Evolutionary conservation across 1,284 basidiomycete genomes (phyloP).

Genomic region (Tilletia indica): DNA sequence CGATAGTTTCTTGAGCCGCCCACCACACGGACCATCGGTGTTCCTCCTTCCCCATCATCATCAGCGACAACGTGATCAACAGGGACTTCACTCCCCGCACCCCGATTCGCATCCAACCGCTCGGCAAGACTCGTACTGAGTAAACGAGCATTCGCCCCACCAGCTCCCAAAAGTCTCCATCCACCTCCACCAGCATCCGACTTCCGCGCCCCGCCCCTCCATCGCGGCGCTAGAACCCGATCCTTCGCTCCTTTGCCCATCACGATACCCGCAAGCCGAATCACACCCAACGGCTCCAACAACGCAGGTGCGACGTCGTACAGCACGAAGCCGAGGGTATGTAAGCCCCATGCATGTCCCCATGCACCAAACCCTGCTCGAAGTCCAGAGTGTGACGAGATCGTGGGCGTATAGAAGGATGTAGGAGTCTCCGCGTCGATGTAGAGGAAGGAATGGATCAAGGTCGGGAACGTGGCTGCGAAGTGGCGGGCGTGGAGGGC

Average conservation of each 20-base stretch:
- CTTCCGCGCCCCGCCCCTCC: constrained; percentile 27
- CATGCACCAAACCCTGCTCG: constrained; percentile 34
- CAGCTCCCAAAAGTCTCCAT: constrained; percentile 32
- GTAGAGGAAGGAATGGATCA: constrained; percentile 40
- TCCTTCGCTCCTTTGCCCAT: constrained; percentile 30
- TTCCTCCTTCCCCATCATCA: neutral
- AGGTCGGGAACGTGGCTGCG: constrained; percentile 35
- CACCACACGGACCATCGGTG: neutral
- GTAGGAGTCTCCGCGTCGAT: constrained; percentile 40
- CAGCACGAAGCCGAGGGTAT: constrained; percentile 28
- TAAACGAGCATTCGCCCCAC: constrained; percentile 30
- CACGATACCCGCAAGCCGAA: constrained; percentile 32
- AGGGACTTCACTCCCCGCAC: constrained; percentile 22
- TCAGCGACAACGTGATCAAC: neutral
- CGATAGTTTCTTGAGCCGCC: constrained; percentile 2
- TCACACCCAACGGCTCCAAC: constrained; percentile 31
- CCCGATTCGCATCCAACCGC: constrained; percentile 37
- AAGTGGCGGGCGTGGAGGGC: constrained; percentile 39
- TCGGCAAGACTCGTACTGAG: constrained; percentile 36
- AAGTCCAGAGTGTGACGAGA: constrained; percentile 28
- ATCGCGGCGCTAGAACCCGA: constrained; percentile 37
- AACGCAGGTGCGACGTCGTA: constrained; percentile 38
- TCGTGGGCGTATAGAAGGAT: constrained; percentile 36
- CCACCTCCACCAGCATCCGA: constrained; percentile 35
- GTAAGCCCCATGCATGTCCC: constrained; percentile 24